These are phyloP conservation scores for Emergomyces orientalis DNA, from an alignment of 2,329 filamentous ascomycete species.

Conservation along the genomic window DNA sequence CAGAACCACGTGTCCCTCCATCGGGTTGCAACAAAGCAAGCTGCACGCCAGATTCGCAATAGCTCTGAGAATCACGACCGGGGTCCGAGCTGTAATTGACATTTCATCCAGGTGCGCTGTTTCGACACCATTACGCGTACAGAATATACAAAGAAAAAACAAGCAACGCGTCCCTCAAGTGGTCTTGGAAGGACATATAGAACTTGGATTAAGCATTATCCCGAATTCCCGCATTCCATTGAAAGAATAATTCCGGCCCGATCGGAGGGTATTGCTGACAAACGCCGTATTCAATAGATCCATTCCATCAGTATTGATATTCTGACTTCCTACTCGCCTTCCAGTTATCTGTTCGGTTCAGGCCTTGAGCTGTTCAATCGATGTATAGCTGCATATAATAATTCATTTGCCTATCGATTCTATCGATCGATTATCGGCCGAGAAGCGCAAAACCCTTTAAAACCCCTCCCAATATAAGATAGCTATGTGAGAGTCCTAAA, in stretches of 20 bases:
- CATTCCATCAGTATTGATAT: too few relatives aligned
- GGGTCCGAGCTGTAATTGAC: background rate
- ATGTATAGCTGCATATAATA: too few relatives aligned
- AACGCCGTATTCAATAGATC: too few relatives aligned
- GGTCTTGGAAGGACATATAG: background rate
- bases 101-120: background rate
- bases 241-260: background rate
- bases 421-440: background rate
- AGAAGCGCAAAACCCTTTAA: background rate
- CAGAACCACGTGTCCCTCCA: background rate
- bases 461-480: too few relatives aligned
- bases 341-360: too few relatives aligned
- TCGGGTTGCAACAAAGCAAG: background rate
- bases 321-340: too few relatives aligned
- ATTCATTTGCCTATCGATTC: too few relatives aligned
- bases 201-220: background rate
- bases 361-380: too few relatives aligned
- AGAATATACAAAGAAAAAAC: background rate
- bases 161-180: background rate
- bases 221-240: background rate
- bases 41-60: background rate
- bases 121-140: background rate
- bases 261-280: background rate
- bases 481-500: background rate
- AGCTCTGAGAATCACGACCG: background rate